Conservation (phyloP, 2,329 filamentous ascomycete species). For the Epichloe elymi region DNA sequence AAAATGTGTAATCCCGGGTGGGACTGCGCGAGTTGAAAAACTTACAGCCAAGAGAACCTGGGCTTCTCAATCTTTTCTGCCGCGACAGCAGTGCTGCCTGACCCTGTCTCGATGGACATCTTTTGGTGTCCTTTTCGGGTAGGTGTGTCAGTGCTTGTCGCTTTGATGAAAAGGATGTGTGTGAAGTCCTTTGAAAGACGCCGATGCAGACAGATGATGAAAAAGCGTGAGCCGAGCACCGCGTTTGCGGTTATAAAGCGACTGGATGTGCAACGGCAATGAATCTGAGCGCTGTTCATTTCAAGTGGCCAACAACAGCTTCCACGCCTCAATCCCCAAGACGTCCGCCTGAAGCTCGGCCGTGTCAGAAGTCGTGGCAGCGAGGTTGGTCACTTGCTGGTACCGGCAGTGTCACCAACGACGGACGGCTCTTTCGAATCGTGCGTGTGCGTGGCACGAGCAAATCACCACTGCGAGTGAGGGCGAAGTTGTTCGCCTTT, state of each 20-base stretch:
- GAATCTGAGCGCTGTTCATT: background rate
- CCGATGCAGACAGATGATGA: background rate
- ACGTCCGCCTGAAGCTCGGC: background rate
- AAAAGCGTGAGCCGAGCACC: background rate
- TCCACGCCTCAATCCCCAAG: background rate
- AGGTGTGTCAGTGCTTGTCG: background rate
- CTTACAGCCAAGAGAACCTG: constrained; percentile 27
- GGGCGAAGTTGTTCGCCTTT: background rate
- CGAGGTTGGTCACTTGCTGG: constrained; percentile 2
- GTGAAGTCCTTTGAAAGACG: background rate
- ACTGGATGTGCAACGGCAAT: background rate
- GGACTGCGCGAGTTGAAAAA: background rate
- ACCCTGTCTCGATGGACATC: constrained; percentile 5
- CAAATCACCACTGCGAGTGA: background rate
- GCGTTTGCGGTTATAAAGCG: background rate
- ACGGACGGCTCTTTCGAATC: background rate
- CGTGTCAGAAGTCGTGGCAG: background rate
- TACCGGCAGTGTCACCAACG: background rate
- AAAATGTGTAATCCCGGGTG: too few species aligned
- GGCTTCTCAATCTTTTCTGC: constrained; percentile 1
- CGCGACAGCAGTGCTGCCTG: constrained; percentile 4
- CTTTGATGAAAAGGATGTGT: background rate
- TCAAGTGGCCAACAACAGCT: background rate
- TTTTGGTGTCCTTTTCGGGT: background rate
- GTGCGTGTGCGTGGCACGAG: background rate